phyloP scores from a whole-genome alignment of 2,329 filamentous ascomycete genomes.

The Celoporthe dispersa region DNA sequence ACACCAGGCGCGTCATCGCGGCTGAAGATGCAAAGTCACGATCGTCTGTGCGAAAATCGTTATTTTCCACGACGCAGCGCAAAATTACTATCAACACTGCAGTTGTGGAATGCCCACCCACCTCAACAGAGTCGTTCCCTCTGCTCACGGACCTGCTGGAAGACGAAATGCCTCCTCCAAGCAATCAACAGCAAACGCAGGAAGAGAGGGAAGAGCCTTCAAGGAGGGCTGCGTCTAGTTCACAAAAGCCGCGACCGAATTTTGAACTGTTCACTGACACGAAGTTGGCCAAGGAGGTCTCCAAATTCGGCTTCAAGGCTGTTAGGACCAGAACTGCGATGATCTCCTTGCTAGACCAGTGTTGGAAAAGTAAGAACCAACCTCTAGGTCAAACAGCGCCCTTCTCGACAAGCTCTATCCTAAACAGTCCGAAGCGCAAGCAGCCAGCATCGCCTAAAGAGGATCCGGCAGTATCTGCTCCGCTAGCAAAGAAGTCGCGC shows the following conservation, averaged over 20 bases:
- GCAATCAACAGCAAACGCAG: constrained; percentile 39
- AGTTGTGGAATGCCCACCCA: background rate
- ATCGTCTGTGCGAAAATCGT: constrained; percentile 26
- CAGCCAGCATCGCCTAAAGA: constrained; percentile 27
- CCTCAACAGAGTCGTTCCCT: background rate
- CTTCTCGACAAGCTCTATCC: constrained; percentile 32
- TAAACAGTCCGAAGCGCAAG: constrained; percentile 21
- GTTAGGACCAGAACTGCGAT: constrained; percentile 70
- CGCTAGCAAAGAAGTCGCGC: constrained; percentile 33
- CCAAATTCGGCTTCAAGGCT: constrained; percentile 72
- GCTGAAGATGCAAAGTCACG: background rate
- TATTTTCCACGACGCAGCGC: constrained; percentile 31
- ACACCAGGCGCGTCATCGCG: constrained; percentile 12
- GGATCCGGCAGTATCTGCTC: background rate
- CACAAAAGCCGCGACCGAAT: constrained; percentile 49
- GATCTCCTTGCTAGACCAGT: constrained; percentile 71
- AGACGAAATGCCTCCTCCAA: constrained; percentile 37
- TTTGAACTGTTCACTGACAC: constrained; percentile 66
- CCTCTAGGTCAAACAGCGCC: constrained; percentile 19
- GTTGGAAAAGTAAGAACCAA: constrained; percentile 66
- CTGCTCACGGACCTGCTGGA: constrained; percentile 21
- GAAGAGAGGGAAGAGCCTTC: constrained; percentile 30
- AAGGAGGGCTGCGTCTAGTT: constrained; percentile 10
- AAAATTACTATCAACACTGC: constrained; percentile 22
- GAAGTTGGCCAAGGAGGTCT: constrained; percentile 65